Evolutionary conservation across 2,329 filamentous ascomycete species (phyloP), one percentile per base, ranked within the genome.

Genomic region (Aureobasidium zeae): DNA sequence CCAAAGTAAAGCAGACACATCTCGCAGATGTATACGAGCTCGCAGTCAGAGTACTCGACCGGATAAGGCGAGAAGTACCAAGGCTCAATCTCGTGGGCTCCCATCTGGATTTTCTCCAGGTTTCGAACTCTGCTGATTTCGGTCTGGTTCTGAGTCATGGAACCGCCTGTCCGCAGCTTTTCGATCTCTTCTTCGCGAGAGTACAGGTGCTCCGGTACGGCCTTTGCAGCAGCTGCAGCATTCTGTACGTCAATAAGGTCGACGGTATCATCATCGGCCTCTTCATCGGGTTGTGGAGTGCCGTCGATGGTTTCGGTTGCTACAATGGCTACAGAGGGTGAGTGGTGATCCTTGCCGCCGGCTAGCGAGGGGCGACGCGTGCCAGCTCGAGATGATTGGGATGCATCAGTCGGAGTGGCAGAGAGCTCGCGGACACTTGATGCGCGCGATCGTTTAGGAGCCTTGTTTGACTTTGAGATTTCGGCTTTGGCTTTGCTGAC

Each of bases 31-130:
- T 84, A 95, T 52, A 96, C 85, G 51, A 91, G 74, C 53, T 98
- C 91, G 53, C 83, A 83, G 53, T 91, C 83, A 16, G 82, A 81
- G 60, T 94, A 96, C 2, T 80, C 72, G 57, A 93, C 83, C 0
- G 91, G 91, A 56, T 98, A 98, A 0, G 91, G 91, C 4, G 87
- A 94, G 67, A 98, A 98, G 63, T 98, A 98, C 91, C 91, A 98
- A 0, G 91, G 91, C 60, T 94, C 93, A 31, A 98, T 77, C 56
- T 95, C 86, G 59, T 80, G 83, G 54, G 81, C 79, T 32, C 91
- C 93, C 71, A 98, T 96, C 60, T 96, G 89, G 3, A 98, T 81
- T 53, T 83, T 88, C 44, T 85, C 86, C 52, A 98, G 79, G 59
- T 98, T 98, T 57, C 91, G 82, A 44, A 98, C 94, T 42, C 93